Percentiles rank a stretch among this genome's conserved stretches.
These are phyloP conservation scores for Serendipita sp. DNA, from an alignment of 1,284 basidiomycete genomes.

Conservation along the genomic window DNA sequence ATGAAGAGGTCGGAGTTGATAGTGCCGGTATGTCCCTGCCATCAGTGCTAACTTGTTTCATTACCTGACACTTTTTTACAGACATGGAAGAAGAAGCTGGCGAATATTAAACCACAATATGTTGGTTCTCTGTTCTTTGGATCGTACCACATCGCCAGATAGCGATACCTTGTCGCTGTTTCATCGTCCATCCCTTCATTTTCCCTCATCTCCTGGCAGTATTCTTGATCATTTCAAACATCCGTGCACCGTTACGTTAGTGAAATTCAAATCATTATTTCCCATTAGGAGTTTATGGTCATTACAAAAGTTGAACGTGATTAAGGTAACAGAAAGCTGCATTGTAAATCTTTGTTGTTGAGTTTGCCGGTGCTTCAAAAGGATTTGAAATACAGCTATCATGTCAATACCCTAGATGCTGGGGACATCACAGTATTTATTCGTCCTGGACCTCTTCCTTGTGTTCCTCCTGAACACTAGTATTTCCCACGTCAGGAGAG, in stretches of 20 bases:
- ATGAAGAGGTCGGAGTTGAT: slow-evolving; percentile 64
- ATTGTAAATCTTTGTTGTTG: too few relatives aligned
- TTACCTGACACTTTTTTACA: not conserved
- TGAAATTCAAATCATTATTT: not conserved
- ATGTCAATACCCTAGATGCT: too few relatives aligned
- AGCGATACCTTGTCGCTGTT: not conserved
- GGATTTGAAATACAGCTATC: too few relatives aligned
- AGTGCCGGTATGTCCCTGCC: not conserved
- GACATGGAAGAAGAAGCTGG: slow-evolving; percentile 2
- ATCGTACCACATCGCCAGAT: not conserved
- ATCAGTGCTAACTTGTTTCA: not conserved
- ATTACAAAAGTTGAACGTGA: too few relatives aligned
- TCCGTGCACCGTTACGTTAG: slow-evolving; percentile 1
- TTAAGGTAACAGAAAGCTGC: too few relatives aligned
- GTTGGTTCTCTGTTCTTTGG: not conserved
- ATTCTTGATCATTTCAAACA: not conserved
- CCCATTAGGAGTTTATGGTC: too few relatives aligned
- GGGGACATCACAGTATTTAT: not conserved
- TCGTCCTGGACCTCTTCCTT: not conserved
- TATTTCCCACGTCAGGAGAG: too few relatives aligned
- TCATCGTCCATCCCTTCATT: not conserved
- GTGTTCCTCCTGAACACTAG: not conserved
- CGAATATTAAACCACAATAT: not conserved
- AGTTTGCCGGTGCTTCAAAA: too few relatives aligned
- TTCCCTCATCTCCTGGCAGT: not conserved